Base-by-base conservation (phyloP, 768 basidiomycete species). In the Lentinula raphanica region DNA sequence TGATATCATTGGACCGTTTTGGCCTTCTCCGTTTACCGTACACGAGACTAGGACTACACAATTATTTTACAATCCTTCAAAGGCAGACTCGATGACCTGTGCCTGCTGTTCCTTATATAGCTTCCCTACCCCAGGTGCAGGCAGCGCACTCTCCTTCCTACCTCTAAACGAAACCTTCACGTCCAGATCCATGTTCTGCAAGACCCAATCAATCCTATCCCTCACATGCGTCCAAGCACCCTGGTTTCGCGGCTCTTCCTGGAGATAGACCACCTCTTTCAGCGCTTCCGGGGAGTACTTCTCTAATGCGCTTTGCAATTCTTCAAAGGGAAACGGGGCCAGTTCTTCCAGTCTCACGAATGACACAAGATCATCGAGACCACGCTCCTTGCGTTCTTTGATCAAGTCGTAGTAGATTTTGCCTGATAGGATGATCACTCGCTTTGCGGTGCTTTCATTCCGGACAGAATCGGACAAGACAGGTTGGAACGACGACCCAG, bases 221-320 rank as follows among this genome's bases (percentile, higher is more conserved):
- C 68, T 69, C 42, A 92, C 87, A 71, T 91, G 88, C 12, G 73
- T 68, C 76, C 79, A 94, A 2, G 88, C 83, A 1, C 94, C 94
- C 69, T 95, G 93, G 67, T 97, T 96, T 67, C 76, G 82, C 2
- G 93, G 87, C 66, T 95, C 94, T 66, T 95, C 94, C 68, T 97
- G 94, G 17, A 91, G 74, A 85, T 89, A 96, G 7, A 80, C 45
- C 31, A 80, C 66, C 54, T 84, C 78, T 23, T 31, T 36, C 31
- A 28, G 11, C 3, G 64, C 61, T 0, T 71, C 78, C 17, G 66
- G 59, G 0, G 65, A 45, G 64, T 90, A 91, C 2, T 69, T 62
- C 39, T 62, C 49, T 31, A 95, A 69, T 1, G 74, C 74, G 3
- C 73, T 64, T 3, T 68, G 66, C 0, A 94, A 71, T 23, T 74